Evolutionary conservation across 2,329 filamentous ascomycete species (phyloP).

Genomic region (Knoxdaviesia proteae): DNA sequence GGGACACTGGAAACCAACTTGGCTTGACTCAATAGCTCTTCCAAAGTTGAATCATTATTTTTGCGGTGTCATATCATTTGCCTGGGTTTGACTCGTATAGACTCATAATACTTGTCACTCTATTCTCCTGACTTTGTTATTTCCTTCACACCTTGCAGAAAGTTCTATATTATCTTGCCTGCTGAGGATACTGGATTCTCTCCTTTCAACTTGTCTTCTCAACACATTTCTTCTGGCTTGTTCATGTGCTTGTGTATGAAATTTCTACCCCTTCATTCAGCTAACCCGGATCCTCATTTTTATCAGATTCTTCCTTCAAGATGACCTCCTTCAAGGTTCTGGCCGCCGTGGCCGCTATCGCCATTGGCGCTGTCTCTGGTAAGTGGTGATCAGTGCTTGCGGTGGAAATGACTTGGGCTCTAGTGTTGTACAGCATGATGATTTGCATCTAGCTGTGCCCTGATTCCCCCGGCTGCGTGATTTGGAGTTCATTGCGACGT

Average conservation of each 20-base stretch:
- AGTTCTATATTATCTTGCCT: neutral
- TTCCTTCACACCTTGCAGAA: neutral
- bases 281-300: neutral
- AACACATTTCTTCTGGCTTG: neutral
- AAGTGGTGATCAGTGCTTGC: constrained; percentile 7
- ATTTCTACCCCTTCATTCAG: neutral
- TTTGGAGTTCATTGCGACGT: neutral
- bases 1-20: no score
- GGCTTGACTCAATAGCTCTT: no score
- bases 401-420: no score
- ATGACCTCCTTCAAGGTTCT: constrained; percentile 26
- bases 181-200: neutral
- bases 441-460: neutral
- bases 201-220: neutral
- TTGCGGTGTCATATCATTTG: no score
- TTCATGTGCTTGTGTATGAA: neutral
- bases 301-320: constrained; percentile 10
- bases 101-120: no score
- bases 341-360: constrained; percentile 22
- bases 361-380: constrained; percentile 21
- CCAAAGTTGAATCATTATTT: no score
- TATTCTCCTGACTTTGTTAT: no score
- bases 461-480: neutral
- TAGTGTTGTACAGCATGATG: no score
- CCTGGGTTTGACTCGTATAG: no score